A percentile compares a stretch with the other conserved stretches of the same genome.
phyloP scores from a whole-genome alignment of 179 eudicot genomes.

The Beta corolliflora region DNA sequence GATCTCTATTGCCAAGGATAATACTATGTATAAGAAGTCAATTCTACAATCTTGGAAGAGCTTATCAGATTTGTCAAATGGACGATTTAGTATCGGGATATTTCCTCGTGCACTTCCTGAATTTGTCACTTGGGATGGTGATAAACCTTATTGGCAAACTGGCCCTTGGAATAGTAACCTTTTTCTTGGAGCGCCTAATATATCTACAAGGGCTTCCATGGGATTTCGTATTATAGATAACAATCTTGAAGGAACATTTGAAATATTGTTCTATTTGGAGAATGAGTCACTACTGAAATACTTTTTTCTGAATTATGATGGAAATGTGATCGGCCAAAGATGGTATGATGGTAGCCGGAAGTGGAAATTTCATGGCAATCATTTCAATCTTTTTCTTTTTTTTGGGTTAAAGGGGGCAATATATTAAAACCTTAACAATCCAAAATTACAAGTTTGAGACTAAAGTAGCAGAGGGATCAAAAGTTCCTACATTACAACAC shows the following conservation, averaged over 20 bases:
- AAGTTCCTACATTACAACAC: too few species aligned
- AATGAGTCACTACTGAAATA: neutral
- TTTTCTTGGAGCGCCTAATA: constrained; percentile 15
- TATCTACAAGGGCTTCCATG: neutral
- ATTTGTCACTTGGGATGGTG: neutral
- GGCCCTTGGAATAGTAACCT: neutral
- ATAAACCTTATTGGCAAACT: neutral
- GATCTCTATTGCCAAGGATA: neutral
- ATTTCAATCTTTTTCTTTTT: neutral
- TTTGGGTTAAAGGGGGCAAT: too few species aligned
- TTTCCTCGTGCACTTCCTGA: neutral
- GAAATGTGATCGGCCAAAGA: neutral
- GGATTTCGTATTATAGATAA: neutral
- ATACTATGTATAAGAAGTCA: neutral
- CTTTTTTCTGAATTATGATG: constrained; percentile 11
- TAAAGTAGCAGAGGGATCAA: too few species aligned
- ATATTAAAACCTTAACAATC: too few species aligned
- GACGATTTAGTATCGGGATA: constrained; percentile 16
- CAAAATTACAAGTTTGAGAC: too few species aligned
- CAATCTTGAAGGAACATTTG: neutral
- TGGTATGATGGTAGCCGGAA: constrained; percentile 21
- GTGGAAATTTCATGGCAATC: constrained; percentile 28
- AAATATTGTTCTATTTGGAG: neutral
- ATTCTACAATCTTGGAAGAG: constrained; percentile 32
- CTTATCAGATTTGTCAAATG: constrained; percentile 34